Percentiles rank a stretch among this genome's conserved stretches.
These are phyloP conservation scores for Populus tremula DNA, from an alignment of 345 rosid genomes.

Conservation along the genomic window DNA sequence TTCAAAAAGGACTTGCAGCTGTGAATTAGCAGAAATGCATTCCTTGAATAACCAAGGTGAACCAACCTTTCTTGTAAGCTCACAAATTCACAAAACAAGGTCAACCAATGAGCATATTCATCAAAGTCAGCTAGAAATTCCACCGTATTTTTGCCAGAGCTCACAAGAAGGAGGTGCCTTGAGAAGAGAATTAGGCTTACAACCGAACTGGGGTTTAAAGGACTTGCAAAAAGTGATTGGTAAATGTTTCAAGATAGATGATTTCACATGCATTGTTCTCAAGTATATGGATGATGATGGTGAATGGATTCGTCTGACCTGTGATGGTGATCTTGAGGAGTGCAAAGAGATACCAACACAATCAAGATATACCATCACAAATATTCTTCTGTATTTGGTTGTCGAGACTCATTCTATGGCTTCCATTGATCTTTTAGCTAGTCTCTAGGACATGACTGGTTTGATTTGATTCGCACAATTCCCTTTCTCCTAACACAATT, in stretches of 20 bases:
- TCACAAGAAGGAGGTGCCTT: conserved; percentile 19
- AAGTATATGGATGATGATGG: conserved; percentile 35
- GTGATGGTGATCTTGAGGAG: conserved; percentile 60
- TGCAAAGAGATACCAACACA: conserved; percentile 61
- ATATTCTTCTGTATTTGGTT: conserved; percentile 16
- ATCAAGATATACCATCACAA: conserved; percentile 55
- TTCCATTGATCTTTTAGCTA: neutral
- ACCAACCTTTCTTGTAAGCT: conserved; percentile 44
- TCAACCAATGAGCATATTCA: conserved; percentile 31
- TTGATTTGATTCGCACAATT: neutral
- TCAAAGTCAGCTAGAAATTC: conserved; percentile 31
- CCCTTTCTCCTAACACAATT: too few relatives aligned
- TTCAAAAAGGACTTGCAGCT: conserved; percentile 48
- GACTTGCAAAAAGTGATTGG: conserved; percentile 22
- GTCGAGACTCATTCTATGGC: neutral
- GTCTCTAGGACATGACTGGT: neutral
- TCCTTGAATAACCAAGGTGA: conserved; percentile 40
- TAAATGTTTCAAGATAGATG: conserved; percentile 17
- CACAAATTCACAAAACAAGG: conserved; percentile 51
- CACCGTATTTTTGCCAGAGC: conserved; percentile 24
- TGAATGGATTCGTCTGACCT: conserved; percentile 34
- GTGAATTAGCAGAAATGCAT: conserved; percentile 36
- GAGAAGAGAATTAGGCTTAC: conserved; percentile 34
- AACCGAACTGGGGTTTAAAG: conserved; percentile 22
- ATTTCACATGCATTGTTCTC: conserved; percentile 8